Percentiles rank a stretch among this genome's conserved stretches.
phyloP scores from a whole-genome alignment of 352 stramenopile genomes.

The Blastocystis sp. region DNA sequence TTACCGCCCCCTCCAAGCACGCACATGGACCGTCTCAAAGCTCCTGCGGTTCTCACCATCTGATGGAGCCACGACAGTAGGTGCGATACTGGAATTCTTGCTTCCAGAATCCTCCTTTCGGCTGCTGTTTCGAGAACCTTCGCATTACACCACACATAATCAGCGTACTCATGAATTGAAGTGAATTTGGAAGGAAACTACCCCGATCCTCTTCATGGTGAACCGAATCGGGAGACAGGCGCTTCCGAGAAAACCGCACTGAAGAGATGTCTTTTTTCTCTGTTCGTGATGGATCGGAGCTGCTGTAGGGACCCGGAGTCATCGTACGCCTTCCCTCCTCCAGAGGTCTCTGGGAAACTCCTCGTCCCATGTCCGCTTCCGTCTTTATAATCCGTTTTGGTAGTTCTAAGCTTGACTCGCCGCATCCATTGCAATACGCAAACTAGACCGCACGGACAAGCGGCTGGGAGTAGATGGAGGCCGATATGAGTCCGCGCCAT shows the following conservation, averaged over 20 bases:
- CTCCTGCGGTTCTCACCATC: neutral
- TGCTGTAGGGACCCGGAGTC: neutral
- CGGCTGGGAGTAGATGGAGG: neutral
- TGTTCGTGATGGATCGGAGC: neutral
- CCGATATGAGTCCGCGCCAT: neutral
- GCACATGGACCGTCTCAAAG: slow-evolving; percentile 36
- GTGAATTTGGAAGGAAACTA: neutral
- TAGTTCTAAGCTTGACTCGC: neutral
- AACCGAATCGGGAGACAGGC: neutral
- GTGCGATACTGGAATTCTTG: neutral
- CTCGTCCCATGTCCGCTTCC: neutral
- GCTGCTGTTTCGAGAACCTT: neutral
- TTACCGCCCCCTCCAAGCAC: neutral
- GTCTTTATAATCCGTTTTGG: neutral
- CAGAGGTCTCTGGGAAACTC: neutral
- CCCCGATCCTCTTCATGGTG: neutral
- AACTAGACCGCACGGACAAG: neutral
- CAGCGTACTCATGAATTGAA: neutral
- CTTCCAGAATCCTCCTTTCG: neutral
- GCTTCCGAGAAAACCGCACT: neutral
- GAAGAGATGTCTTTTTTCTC: neutral
- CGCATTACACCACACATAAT: neutral
- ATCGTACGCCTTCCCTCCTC: neutral
- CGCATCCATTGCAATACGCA: neutral
- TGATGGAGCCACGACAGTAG: neutral